Evolutionary conservation across 257 asterid species (phyloP).

Genomic region (Scutellaria minor): DNA sequence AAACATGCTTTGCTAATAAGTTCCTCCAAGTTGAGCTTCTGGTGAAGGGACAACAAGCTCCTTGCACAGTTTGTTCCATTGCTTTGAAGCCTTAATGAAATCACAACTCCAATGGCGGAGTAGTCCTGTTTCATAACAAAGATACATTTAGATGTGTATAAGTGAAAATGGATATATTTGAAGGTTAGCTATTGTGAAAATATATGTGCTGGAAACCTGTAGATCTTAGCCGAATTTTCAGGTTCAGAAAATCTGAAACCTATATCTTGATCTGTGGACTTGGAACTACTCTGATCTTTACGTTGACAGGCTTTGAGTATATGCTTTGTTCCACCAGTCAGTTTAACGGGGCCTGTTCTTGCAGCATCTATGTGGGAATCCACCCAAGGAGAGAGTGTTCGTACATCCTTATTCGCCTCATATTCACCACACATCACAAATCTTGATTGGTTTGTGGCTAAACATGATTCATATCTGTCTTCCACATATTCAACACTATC

Average conservation of each 20-base stretch:
- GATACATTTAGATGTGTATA: constrained; percentile 14
- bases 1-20: neutral
- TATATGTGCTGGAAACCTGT: constrained; percentile 41
- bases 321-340: constrained; percentile 52
- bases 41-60: constrained; percentile 14
- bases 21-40: constrained; percentile 24
- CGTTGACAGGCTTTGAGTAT: constrained; percentile 46
- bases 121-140: constrained; percentile 27
- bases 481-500: constrained; percentile 29
- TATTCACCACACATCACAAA: constrained; percentile 32
- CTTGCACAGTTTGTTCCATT: neutral
- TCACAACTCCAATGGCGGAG: constrained; percentile 26
- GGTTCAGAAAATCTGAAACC: constrained; percentile 39
- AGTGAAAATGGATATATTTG: neutral
- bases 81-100: constrained; percentile 8
- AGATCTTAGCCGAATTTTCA: constrained; percentile 41
- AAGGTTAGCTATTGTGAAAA: constrained; percentile 26
- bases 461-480: constrained; percentile 34
- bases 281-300: constrained; percentile 40
- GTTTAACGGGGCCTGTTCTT: constrained; percentile 47
- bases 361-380: constrained; percentile 34
- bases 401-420: constrained; percentile 31
- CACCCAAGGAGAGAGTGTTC: constrained; percentile 22
- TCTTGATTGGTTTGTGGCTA: constrained; percentile 33
- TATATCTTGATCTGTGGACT: constrained; percentile 38